A percentile compares a stretch with the other conserved stretches of the same genome.
Conservation (phyloP, 257 asterid species). For the Eucommia ulmoides region DNA sequence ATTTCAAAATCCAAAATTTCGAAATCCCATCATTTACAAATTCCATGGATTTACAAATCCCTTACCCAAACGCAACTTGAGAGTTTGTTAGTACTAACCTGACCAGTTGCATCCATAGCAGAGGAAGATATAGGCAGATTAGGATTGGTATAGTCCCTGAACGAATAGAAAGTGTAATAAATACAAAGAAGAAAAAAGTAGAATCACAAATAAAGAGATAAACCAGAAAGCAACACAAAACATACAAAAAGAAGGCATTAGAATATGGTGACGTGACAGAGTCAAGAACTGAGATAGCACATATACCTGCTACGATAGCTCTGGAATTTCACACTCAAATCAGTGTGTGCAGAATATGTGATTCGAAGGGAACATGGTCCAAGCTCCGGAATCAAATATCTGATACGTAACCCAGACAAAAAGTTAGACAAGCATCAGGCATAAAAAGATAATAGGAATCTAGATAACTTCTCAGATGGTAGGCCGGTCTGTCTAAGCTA, state of each 20-base stretch:
- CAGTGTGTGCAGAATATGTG: slow-evolving; percentile 92
- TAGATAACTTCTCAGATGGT: no score
- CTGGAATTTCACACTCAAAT: slow-evolving; percentile 88
- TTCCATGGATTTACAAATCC: no score
- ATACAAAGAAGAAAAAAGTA: neutral
- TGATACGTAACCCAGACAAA: slow-evolving; percentile 20
- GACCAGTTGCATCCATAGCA: slow-evolving; percentile 91
- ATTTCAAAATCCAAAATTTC: no score
- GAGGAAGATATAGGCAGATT: slow-evolving; percentile 87
- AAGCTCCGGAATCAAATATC: slow-evolving; percentile 81
- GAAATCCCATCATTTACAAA: no score
- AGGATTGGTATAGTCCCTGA: slow-evolving; percentile 95
- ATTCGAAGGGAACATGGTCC: slow-evolving; percentile 84
- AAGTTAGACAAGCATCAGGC: slow-evolving; percentile 11
- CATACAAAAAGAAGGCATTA: neutral
- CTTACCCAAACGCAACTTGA: no score
- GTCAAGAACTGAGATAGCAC: neutral
- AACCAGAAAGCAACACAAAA: neutral
- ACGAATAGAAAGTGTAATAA: slow-evolving; percentile 11
- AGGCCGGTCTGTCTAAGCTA: no score
- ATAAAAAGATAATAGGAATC: no score
- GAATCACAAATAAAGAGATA: neutral
- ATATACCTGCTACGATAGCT: slow-evolving; percentile 73
- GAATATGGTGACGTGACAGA: neutral
- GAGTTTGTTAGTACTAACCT: slow-evolving; percentile 52